These are phyloP conservation scores for Tritrichomonas musculus DNA, from an alignment of 208 protist genomes.

Conservation along the genomic window DNA sequence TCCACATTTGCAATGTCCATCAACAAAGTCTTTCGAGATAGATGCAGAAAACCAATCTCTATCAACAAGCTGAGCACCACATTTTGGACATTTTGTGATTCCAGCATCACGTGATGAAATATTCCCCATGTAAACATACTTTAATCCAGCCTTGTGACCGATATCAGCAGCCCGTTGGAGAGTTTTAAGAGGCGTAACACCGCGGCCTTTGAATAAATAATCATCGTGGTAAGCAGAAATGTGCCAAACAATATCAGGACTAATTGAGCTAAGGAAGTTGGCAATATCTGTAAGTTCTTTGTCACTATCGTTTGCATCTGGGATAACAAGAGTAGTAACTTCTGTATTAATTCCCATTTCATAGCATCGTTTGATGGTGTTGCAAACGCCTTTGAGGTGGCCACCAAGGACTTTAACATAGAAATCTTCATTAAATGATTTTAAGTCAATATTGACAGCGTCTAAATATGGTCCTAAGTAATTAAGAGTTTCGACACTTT, in stretches of 20 bases:
- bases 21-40: not conserved
- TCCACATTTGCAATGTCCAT: not conserved
- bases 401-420: not conserved
- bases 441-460: conserved; percentile 9
- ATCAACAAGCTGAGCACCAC: not conserved
- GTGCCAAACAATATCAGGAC: not conserved
- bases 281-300: not conserved
- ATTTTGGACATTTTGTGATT: not conserved
- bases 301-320: not conserved
- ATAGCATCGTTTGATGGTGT: not conserved
- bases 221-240: conserved; percentile 31
- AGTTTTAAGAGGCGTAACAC: not conserved
- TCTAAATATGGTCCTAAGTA: conserved; percentile 6
- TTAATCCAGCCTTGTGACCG: not conserved
- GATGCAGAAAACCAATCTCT: not conserved
- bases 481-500: conserved; percentile 23
- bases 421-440: conserved; percentile 7
- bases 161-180: not conserved
- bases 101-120: not conserved
- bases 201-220: not conserved
- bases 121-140: not conserved
- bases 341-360: conserved; percentile 18
- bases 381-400: not conserved
- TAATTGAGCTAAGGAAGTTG: not conserved
- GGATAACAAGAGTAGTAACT: conserved; percentile 1